Evolutionary conservation across 176 grass and related monocot genomes (phyloP).

Genomic region (Carex kokanica): DNA sequence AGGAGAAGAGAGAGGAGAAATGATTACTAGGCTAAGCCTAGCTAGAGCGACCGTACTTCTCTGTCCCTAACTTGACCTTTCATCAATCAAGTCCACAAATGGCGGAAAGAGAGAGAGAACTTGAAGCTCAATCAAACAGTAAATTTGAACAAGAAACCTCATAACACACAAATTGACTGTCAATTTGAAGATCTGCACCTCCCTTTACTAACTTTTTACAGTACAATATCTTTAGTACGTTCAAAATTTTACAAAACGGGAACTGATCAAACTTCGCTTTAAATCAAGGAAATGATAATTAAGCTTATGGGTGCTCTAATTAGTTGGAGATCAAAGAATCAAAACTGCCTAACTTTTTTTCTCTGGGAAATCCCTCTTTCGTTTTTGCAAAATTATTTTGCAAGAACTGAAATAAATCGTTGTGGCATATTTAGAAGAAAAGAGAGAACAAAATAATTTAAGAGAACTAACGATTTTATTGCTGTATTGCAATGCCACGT

Average conservation of each 20-base stretch:
- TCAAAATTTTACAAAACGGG: not conserved
- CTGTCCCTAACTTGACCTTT: not conserved
- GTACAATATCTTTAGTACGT: not conserved
- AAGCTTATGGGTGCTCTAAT: not conserved
- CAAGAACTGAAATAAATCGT: not conserved
- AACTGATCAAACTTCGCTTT: not conserved
- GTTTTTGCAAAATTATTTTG: not conserved
- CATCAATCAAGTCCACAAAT: not conserved
- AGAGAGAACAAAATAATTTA: too few relatives aligned
- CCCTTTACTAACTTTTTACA: not conserved
- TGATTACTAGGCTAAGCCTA: not conserved
- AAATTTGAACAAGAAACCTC: not conserved
- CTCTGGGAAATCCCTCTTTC: not conserved
- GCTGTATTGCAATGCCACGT: too few relatives aligned
- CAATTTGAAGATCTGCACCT: not conserved
- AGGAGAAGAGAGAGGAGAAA: not conserved
- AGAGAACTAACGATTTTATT: too few relatives aligned
- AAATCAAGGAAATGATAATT: not conserved
- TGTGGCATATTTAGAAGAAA: not conserved
- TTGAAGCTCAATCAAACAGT: constrained; percentile 28
- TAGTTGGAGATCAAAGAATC: not conserved
- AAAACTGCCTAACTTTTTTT: not conserved
- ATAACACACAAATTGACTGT: not conserved
- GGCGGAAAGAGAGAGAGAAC: not conserved
- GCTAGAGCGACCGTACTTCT: not conserved